Evolutionary conservation across 768 basidiomycete genomes (phyloP), one percentile per base, ranked within the genome.

Genomic region (Psilocybe tampanensis): DNA sequence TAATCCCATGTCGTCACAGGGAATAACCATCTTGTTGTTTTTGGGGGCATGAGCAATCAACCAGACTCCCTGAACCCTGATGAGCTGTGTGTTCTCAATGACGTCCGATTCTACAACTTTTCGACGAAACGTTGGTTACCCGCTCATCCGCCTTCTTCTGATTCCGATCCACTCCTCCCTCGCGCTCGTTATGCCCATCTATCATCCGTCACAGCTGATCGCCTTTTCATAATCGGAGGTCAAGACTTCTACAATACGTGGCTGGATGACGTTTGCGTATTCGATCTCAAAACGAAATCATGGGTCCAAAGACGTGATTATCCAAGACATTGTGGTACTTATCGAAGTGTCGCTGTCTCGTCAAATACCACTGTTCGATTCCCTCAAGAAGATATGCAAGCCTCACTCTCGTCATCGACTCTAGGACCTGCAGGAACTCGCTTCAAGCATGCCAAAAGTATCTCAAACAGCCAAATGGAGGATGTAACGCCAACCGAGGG

Each of bases 111-210:
- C 67, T 95, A 92, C 71, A 88, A 97, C 73, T 79, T 95, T 56
- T 66, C 79, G 6, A 78, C 84, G 3, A 76, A 80, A 44, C 82
- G 73, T 64, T 97, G 96, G 95, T 71, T 92, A 19, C 85, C 89
- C 6, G 65, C 76, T 44, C 62, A 67, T 11, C 70, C 72, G 60
- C 71, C 72, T 29, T 64, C 74, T 49, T 72, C 72, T 49, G 55
- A 52, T 57, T 66, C 81, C 15, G 81, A 83, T 8, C 68, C 78
- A 1, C 77, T 86, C 5, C 64, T 84, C 11, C 96, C 96, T 2
- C 87, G 88, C 39, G 87, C 94, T 21, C 88, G 97, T 60, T 98
- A 98, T 68, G 96, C 96, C 11, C 96, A 99, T 69, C 80, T 98
- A 11, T 95, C 94, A 13, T 88, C 93, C 2, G 83, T 98, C 42